Percentiles rank a stretch among this genome's conserved stretches.
These are phyloP conservation scores for Phytophthora sansomeana DNA, from an alignment of 352 stramenopile genomes.

Conservation along the genomic window DNA sequence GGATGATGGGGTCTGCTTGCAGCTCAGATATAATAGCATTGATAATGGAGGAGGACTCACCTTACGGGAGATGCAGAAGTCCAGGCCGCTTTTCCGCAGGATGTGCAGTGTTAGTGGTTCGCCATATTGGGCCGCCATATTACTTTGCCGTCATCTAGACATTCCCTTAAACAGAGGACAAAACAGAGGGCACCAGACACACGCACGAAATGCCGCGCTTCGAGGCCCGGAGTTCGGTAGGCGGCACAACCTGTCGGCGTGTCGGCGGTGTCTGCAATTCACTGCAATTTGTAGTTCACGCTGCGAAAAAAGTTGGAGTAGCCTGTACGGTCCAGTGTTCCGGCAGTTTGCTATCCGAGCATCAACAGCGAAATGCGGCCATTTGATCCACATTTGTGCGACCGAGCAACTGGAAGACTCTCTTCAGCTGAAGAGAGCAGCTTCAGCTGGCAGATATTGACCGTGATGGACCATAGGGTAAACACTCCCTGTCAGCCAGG, in stretches of 20 bases:
- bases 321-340: not conserved
- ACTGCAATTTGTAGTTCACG: not conserved
- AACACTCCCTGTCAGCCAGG: slow-evolving; percentile 4
- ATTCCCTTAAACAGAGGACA: slow-evolving; percentile 29
- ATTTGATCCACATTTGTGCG: slow-evolving; percentile 13
- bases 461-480: slow-evolving; percentile 10
- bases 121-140: slow-evolving; percentile 13
- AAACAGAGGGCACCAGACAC: slow-evolving; percentile 21
- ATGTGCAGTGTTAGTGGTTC: slow-evolving; percentile 25
- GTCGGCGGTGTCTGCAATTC: too few species aligned
- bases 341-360: too few species aligned
- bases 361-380: not conserved
- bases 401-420: slow-evolving; percentile 8
- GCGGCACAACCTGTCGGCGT: slow-evolving; percentile 8
- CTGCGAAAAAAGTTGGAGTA: slow-evolving; percentile 15
- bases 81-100: slow-evolving; percentile 14
- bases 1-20: slow-evolving; percentile 5
- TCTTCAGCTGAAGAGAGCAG: slow-evolving; percentile 22
- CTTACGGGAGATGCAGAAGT: slow-evolving; percentile 28
- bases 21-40: slow-evolving; percentile 13
- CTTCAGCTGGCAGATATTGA: slow-evolving; percentile 13
- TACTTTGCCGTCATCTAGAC: slow-evolving; percentile 22
- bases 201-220: slow-evolving; percentile 30
- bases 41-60: not conserved
- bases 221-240: slow-evolving; percentile 9